A percentile compares a stretch with the other conserved stretches of the same genome.
Conservation (phyloP, 2,329 filamentous ascomycete species). For the Beauveria scarabaeidicola region DNA sequence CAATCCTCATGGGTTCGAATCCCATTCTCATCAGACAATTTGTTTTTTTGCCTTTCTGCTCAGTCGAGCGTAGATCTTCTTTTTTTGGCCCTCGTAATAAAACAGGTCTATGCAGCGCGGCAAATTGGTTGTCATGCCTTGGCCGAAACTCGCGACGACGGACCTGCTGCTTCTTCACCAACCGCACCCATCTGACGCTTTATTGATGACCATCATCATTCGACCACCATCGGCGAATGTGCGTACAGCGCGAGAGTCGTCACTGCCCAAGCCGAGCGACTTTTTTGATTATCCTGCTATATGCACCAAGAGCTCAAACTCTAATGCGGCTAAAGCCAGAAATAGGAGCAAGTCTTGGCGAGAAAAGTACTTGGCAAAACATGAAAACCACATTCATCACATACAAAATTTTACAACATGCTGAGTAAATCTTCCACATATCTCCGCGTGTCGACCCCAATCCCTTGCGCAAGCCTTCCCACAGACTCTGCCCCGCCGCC, state of each 20-base stretch:
- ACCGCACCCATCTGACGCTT: too few species aligned
- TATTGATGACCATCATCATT: too few species aligned
- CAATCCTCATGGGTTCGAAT: slow-evolving; percentile 11
- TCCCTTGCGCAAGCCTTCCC: slow-evolving; percentile 58
- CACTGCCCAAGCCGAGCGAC: too few species aligned
- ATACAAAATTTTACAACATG: slow-evolving; percentile 30
- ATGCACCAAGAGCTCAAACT: background rate
- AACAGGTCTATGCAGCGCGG: too few species aligned
- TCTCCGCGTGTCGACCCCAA: slow-evolving; percentile 66
- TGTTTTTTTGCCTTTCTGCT: background rate
- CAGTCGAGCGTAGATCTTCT: background rate
- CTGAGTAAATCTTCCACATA: slow-evolving; percentile 68
- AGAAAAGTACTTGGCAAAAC: background rate
- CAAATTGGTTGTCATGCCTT: too few species aligned
- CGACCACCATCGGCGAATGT: too few species aligned
- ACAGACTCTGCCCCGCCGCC: slow-evolving; percentile 35
- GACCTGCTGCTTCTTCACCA: too few species aligned
- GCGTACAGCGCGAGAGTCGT: too few species aligned
- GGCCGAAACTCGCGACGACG: too few species aligned
- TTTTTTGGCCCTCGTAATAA: background rate
- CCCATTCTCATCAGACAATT: slow-evolving; percentile 6
- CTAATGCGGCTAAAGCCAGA: background rate
- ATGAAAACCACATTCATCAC: background rate
- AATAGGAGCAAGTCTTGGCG: background rate
- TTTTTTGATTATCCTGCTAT: background rate